A percentile compares a stretch with the other conserved stretches of the same genome.
Conservation (phyloP, 2,329 filamentous ascomycete genomes). For the Aureobasidium lini region DNA sequence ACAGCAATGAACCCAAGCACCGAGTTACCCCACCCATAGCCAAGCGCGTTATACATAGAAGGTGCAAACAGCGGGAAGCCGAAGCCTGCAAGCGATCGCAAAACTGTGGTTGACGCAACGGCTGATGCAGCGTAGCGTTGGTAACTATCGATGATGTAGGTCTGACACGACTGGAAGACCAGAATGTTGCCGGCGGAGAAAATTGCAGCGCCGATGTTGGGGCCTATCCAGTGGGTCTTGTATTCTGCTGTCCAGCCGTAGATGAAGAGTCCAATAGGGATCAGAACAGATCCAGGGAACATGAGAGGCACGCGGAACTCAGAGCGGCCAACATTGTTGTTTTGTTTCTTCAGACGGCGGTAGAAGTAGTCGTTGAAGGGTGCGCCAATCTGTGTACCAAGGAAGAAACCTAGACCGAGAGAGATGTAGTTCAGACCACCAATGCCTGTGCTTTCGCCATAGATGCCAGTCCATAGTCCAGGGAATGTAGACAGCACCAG, state of each 20-base stretch:
- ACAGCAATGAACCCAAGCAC: slow-evolving; percentile 50
- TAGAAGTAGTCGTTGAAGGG: slow-evolving; percentile 31
- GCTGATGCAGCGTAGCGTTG: slow-evolving; percentile 42
- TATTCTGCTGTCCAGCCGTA: slow-evolving; percentile 53
- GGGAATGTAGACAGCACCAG: slow-evolving; percentile 31
- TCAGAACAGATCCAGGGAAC: slow-evolving; percentile 46
- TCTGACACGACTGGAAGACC: slow-evolving; percentile 52
- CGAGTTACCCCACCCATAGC: slow-evolving; percentile 45
- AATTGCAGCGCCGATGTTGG: slow-evolving; percentile 51
- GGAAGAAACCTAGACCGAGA: slow-evolving; percentile 46
- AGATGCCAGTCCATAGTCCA: slow-evolving; percentile 25
- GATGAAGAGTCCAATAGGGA: slow-evolving; percentile 49
- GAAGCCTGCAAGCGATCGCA: slow-evolving; percentile 50
- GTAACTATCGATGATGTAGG: slow-evolving; percentile 54
- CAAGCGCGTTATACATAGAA: slow-evolving; percentile 40
- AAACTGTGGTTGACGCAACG: slow-evolving; percentile 48
- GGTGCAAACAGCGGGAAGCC: slow-evolving; percentile 55
- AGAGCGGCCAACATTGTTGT: slow-evolving; percentile 31
- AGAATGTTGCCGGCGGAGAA: slow-evolving; percentile 50
- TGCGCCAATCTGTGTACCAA: slow-evolving; percentile 37
- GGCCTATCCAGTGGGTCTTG: slow-evolving; percentile 50
- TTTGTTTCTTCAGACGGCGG: slow-evolving; percentile 27
- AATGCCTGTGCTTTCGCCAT: slow-evolving; percentile 23
- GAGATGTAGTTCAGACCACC: slow-evolving; percentile 37
- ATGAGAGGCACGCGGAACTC: slow-evolving; percentile 46